These are phyloP conservation scores for Phytophthora europaea DNA, from an alignment of 352 stramenopile genomes.

Conservation along the genomic window DNA sequence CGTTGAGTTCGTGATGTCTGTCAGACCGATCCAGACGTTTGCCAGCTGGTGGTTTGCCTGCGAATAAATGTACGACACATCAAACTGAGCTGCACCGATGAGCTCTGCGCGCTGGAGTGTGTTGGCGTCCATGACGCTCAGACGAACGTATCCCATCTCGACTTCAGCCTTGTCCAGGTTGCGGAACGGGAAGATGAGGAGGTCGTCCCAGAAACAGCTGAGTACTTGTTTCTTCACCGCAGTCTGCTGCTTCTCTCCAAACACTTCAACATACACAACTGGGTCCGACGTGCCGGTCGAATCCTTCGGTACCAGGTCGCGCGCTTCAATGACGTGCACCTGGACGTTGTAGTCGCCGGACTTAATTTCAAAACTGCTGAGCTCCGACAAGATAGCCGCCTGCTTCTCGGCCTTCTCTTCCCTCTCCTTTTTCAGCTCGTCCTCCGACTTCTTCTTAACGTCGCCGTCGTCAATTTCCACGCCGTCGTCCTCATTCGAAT, in stretches of 20 bases:
- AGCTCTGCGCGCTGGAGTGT: slow-evolving; percentile 89
- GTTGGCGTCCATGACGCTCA: slow-evolving; percentile 90
- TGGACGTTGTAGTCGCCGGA: slow-evolving; percentile 91
- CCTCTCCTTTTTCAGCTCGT: slow-evolving; percentile 77
- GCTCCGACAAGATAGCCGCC: slow-evolving; percentile 76
- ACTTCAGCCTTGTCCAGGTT: slow-evolving; percentile 85
- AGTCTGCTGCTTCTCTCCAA: slow-evolving; percentile 89
- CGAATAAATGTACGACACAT: slow-evolving; percentile 91
- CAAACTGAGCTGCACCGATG: slow-evolving; percentile 90
- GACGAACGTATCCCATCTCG: slow-evolving; percentile 86
- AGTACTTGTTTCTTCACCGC: slow-evolving; percentile 87
- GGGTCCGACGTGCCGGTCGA: slow-evolving; percentile 91
- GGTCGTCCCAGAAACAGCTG: slow-evolving; percentile 89
- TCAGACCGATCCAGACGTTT: slow-evolving; percentile 92
- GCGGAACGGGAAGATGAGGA: slow-evolving; percentile 82
- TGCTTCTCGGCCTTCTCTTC: slow-evolving; percentile 82
- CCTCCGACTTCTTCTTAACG: slow-evolving; percentile 63
- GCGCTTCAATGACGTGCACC: slow-evolving; percentile 92
- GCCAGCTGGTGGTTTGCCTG: slow-evolving; percentile 90
- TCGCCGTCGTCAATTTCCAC: slow-evolving; percentile 62
- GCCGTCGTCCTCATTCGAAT: slow-evolving; percentile 78
- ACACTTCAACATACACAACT: slow-evolving; percentile 91
- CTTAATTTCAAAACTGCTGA: slow-evolving; percentile 88
- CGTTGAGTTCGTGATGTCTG: slow-evolving; percentile 81
- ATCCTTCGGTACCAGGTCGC: slow-evolving; percentile 90